Conservation (phyloP, 345 rosid species). For the Leavenworthia alabamica region DNA sequence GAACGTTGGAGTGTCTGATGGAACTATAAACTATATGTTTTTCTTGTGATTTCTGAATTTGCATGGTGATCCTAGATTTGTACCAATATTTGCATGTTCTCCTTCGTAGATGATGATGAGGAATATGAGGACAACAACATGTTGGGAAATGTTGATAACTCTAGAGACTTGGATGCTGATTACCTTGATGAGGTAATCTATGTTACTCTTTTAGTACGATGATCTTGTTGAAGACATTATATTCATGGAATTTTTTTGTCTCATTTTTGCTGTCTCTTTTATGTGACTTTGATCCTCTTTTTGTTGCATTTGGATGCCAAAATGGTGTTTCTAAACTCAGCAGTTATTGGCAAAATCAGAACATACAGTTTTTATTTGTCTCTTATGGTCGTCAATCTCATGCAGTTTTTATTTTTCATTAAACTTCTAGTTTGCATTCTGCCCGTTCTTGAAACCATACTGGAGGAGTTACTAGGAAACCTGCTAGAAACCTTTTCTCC, state of each 20-base stretch:
- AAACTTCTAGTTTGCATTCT: constrained; percentile 21
- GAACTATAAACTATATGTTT: not conserved
- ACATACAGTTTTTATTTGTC: constrained; percentile 47
- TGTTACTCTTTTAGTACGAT: not conserved
- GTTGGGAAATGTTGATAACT: constrained; percentile 92
- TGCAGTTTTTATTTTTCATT: constrained; percentile 46
- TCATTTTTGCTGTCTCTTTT: constrained; percentile 16
- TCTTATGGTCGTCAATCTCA: constrained; percentile 44
- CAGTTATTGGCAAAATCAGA: constrained; percentile 76
- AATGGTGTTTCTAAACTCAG: constrained; percentile 33
- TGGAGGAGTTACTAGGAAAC: constrained; percentile 11
- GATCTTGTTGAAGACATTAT: not conserved
- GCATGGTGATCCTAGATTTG: not conserved
- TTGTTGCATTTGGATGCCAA: constrained; percentile 22
- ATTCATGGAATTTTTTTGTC: not conserved
- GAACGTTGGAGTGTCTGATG: not conserved
- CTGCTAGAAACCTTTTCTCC: not conserved
- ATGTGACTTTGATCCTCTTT: constrained; percentile 17
- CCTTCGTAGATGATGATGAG: constrained; percentile 57
- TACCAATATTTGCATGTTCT: constrained; percentile 13
- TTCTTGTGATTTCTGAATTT: not conserved
- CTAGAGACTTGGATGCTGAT: constrained; percentile 94
- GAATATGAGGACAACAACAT: constrained; percentile 74
- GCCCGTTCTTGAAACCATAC: not conserved
- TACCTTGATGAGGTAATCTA: constrained; percentile 85